phyloP scores from a whole-genome alignment of 2,329 filamentous ascomycete genomes.

The Colletotrichum sp. region DNA sequence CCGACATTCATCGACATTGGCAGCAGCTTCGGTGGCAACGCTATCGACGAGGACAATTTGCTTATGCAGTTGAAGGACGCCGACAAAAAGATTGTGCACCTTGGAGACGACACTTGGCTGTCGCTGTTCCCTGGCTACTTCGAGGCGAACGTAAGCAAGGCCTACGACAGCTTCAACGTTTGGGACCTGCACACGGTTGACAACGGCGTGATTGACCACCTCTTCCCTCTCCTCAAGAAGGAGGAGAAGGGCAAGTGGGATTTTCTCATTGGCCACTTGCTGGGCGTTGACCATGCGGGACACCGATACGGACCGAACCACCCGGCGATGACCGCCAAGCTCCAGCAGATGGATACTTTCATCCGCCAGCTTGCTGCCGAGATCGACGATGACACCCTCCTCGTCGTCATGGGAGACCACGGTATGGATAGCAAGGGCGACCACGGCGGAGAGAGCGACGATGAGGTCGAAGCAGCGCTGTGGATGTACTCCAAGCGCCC shows the following conservation, averaged over 20 bases:
- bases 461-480: constrained; percentile 90
- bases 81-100: constrained; percentile 80
- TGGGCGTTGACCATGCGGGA: constrained; percentile 96
- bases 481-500: constrained; percentile 98
- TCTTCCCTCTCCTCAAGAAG: constrained; percentile 79
- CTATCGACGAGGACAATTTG: constrained; percentile 90
- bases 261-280: constrained; percentile 89
- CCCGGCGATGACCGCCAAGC: constrained; percentile 86
- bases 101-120: constrained; percentile 99
- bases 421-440: constrained; percentile 98
- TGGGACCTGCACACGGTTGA: constrained; percentile 98
- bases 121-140: constrained; percentile 94
- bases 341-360: constrained; percentile 88
- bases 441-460: constrained; percentile 96
- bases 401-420: constrained; percentile 98
- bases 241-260: constrained; percentile 80
- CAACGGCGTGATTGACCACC: constrained; percentile 89
- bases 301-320: constrained; percentile 96
- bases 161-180: constrained; percentile 98
- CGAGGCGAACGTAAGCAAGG: constrained; percentile 79
- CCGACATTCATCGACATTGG: constrained; percentile 94
- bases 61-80: constrained; percentile 69
- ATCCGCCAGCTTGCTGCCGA: constrained; percentile 72
- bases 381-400: constrained; percentile 83
- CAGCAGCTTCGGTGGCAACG: constrained; percentile 93